These are phyloP conservation scores for Ceratocystiopsis sp. DNA, from an alignment of 2,329 filamentous ascomycete species.

Conservation along the genomic window DNA sequence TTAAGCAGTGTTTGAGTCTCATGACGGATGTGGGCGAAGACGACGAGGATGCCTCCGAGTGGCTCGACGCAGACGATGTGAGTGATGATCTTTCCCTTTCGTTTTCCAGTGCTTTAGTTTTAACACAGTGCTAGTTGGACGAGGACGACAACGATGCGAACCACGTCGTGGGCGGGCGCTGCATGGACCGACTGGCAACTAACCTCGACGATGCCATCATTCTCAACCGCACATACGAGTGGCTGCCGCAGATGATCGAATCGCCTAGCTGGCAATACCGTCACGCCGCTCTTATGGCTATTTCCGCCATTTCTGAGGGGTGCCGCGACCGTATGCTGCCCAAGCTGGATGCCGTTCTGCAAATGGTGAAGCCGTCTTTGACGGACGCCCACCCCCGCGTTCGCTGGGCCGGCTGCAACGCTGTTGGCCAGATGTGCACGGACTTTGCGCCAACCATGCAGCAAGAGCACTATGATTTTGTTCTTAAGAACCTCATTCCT, in stretches of 20 bases:
- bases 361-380: conserved; percentile 83
- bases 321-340: conserved; percentile 92
- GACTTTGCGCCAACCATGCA: conserved; percentile 98
- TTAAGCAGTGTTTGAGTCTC: conserved; percentile 89
- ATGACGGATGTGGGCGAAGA: conserved; percentile 96
- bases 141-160: conserved; percentile 93
- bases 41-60: conserved; percentile 87
- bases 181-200: conserved; percentile 94
- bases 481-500: conserved; percentile 81
- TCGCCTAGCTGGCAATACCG: conserved; percentile 89
- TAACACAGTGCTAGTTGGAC: conserved; percentile 45
- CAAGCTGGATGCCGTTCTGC: conserved; percentile 83
- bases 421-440: conserved; percentile 98
- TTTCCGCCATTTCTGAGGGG: conserved; percentile 94
- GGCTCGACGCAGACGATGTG: conserved; percentile 83
- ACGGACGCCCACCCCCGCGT: conserved; percentile 85
- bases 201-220: conserved; percentile 92
- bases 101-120: neutral
- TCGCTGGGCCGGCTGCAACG: conserved; percentile 94
- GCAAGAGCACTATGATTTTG: conserved; percentile 75
- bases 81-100: conserved; percentile 18
- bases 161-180: conserved; percentile 94
- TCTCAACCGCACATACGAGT: conserved; percentile 82
- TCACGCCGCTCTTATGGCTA: conserved; percentile 95
- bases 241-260: conserved; percentile 95